Conservation (phyloP, 176 grass and related monocot genomes). For the Zea luxurians region DNA sequence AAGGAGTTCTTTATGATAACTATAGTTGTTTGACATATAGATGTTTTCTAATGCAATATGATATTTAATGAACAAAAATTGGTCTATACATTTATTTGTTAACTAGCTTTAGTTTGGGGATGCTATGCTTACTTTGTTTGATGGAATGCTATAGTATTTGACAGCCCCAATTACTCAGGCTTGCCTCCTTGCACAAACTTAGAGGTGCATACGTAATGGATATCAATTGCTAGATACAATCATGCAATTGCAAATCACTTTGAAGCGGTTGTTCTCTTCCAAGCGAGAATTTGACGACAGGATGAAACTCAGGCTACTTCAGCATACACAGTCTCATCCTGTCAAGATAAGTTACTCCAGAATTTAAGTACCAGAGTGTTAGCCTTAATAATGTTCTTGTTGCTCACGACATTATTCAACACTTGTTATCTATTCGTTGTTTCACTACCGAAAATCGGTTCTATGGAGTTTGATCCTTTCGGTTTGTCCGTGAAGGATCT, state of each 20-base stretch:
- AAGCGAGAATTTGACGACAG: not conserved
- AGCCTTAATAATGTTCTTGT: too few relatives aligned
- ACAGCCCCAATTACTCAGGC: not conserved
- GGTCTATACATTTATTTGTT: not conserved
- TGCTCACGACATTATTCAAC: too few relatives aligned
- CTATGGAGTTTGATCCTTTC: too few relatives aligned
- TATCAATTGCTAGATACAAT: not conserved
- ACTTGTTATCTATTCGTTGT: too few relatives aligned
- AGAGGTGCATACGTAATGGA: slow-evolving; percentile 8
- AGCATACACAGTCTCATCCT: not conserved
- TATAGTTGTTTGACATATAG: not conserved
- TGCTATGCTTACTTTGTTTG: slow-evolving; percentile 6
- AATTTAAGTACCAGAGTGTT: not conserved
- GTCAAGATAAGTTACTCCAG: not conserved
- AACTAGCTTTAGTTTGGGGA: not conserved
- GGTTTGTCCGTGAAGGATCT: too few relatives aligned
- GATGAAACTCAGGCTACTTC: not conserved
- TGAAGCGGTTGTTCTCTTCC: not conserved
- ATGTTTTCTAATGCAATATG: not conserved
- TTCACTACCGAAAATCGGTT: too few relatives aligned
- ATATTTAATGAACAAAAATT: not conserved
- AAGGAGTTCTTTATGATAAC: not conserved
- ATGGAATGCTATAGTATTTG: slow-evolving; percentile 2
- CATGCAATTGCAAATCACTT: slow-evolving; percentile 11
- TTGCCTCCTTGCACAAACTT: slow-evolving; percentile 13